These are phyloP conservation scores for Fraxinus nigra DNA, from an alignment of 305 asterid species.

Conservation along the genomic window DNA sequence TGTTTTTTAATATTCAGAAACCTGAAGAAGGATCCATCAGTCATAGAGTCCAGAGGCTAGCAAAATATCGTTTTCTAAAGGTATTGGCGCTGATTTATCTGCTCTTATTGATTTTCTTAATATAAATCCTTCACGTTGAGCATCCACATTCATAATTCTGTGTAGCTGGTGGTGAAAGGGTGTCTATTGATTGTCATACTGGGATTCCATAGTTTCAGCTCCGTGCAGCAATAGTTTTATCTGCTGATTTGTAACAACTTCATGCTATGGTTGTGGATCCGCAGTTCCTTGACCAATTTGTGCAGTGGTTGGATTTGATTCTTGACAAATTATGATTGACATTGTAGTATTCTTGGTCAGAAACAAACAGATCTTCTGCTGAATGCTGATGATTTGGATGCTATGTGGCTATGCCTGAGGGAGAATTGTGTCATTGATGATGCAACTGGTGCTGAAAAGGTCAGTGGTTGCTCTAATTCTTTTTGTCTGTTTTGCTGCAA, in stretches of 20 bases:
- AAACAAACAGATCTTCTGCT: conserved; percentile 96
- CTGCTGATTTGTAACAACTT: background rate
- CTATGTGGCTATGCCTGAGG: conserved; percentile 98
- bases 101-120: background rate
- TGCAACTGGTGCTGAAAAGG: conserved; percentile 99
- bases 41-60: conserved; percentile 94
- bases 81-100: conserved; percentile 29
- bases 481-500: background rate
- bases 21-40: conserved; percentile 99
- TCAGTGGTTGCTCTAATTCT: conserved; percentile 23
- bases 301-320: conserved; percentile 12
- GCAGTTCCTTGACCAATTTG: background rate
- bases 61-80: conserved; percentile 92
- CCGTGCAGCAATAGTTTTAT: background rate
- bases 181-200: background rate
- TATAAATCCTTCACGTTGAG: conserved; percentile 2
- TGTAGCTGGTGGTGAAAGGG: background rate
- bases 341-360: conserved; percentile 41
- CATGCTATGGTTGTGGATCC: background rate
- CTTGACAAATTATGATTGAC: background rate
- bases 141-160: background rate
- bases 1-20: conserved; percentile 53
- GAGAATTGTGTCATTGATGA: conserved; percentile 98
- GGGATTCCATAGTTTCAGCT: background rate
- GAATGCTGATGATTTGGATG: conserved; percentile 99